A percentile compares a stretch with the other conserved stretches of the same genome.
Evolutionary conservation across 176 grass and related monocot species (phyloP).

Genomic region (Carex parvula): DNA sequence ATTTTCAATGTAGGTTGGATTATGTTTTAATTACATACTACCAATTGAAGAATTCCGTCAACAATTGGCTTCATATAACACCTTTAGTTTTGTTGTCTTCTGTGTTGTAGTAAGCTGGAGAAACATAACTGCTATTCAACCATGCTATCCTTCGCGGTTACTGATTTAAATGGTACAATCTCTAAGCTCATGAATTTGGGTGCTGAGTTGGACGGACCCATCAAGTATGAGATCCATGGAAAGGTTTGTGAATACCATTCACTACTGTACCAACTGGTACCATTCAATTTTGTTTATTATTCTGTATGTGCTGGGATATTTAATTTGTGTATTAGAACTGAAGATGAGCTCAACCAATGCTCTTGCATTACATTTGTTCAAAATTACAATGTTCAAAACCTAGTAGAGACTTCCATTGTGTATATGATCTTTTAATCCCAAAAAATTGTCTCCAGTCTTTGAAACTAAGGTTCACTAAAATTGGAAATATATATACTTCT

Average conservation of each 20-base stretch:
- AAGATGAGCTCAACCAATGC: background rate
- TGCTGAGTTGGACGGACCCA: constrained; percentile 78
- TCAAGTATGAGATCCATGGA: constrained; percentile 86
- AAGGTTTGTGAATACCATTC: constrained; percentile 40
- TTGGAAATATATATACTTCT: background rate
- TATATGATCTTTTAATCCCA: background rate
- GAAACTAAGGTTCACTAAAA: background rate
- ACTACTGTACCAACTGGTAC: background rate
- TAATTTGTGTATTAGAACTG: background rate
- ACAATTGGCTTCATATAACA: background rate
- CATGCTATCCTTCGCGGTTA: constrained; percentile 83
- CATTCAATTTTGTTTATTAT: background rate
- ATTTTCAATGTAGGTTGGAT: background rate
- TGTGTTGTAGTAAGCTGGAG: constrained; percentile 39
- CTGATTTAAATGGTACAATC: constrained; percentile 67
- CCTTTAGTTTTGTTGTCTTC: background rate
- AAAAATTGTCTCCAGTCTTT: background rate
- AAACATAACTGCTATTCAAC: constrained; percentile 64
- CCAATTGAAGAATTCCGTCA: background rate
- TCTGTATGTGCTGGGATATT: background rate
- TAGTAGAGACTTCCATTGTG: background rate
- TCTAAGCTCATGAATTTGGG: constrained; percentile 35
- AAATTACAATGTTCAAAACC: background rate
- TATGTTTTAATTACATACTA: background rate
- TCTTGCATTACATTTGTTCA: background rate